Percentiles rank a stretch among this genome's conserved stretches.
phyloP scores from a whole-genome alignment of 441 rosid species.

The Populus hybrid region DNA sequence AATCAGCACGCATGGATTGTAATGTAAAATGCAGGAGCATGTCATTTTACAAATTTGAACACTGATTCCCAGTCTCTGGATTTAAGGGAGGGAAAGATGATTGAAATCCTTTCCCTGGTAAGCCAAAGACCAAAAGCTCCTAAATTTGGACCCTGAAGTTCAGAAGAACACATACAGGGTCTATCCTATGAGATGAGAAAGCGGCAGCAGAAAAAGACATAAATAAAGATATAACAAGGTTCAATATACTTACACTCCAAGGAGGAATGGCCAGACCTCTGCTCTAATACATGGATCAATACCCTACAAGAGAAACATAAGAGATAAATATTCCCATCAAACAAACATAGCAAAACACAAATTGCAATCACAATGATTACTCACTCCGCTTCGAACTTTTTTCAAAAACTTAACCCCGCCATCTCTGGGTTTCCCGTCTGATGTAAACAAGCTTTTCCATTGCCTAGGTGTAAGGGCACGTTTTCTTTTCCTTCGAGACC shows the following conservation, averaged over 20 bases:
- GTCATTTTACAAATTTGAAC: not conserved
- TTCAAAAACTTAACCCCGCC: conserved; percentile 80
- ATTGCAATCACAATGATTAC: conserved; percentile 25
- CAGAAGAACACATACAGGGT: not conserved
- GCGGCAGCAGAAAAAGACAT: too few relatives aligned
- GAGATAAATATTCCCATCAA: not conserved
- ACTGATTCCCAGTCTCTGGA: not conserved
- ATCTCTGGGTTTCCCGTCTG: conserved; percentile 73
- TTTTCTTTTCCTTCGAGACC: conserved; percentile 85
- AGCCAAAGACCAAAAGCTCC: not conserved
- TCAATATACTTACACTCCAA: conserved; percentile 69
- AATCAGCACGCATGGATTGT: not conserved
- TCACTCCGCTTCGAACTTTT: conserved; percentile 86
- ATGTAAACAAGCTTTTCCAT: conserved; percentile 72
- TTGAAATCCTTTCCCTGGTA: not conserved
- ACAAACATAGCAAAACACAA: not conserved
- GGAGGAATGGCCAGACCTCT: conserved; percentile 98
- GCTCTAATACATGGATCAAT: conserved; percentile 82
- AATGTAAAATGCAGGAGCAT: not conserved
- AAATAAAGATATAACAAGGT: not conserved
- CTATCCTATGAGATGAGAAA: not conserved
- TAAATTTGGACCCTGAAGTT: not conserved
- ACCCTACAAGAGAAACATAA: conserved; percentile 49
- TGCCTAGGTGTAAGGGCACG: conserved; percentile 61
- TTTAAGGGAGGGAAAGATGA: not conserved